Conservation (phyloP, 192 early-diverging fungal species). For the Podila horticola region DNA sequence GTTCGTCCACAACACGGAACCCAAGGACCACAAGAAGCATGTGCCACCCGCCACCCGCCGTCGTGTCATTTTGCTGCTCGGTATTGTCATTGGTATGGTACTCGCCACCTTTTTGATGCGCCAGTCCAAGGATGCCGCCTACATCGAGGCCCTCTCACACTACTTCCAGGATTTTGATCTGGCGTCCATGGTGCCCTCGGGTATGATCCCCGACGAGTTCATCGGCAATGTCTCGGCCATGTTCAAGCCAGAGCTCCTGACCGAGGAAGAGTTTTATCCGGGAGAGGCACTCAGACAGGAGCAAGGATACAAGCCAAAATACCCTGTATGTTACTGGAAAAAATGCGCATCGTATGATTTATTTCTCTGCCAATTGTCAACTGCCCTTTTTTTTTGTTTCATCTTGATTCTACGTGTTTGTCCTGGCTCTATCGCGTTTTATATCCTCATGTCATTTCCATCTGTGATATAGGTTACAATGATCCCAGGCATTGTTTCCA, state of each 20-base stretch:
- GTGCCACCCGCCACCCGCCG: constrained; percentile 34
- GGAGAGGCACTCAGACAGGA: constrained; percentile 45
- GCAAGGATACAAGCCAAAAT: constrained; percentile 43
- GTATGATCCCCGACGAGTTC: constrained; percentile 75
- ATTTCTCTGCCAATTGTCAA: constrained; percentile 48
- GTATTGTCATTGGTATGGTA: constrained; percentile 66
- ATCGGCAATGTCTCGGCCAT: constrained; percentile 72
- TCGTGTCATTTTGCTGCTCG: constrained; percentile 61
- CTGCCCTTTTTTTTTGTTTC: constrained; percentile 20
- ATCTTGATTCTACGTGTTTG: not conserved
- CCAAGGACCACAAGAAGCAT: constrained; percentile 13
- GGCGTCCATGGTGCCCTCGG: constrained; percentile 68
- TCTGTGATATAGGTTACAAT: constrained; percentile 73
- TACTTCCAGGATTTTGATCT: constrained; percentile 72
- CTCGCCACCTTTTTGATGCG: constrained; percentile 58
- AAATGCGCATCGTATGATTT: constrained; percentile 40
- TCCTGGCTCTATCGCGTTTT: no score
- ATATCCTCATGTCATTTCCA: constrained; percentile 47
- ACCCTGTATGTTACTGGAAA: constrained; percentile 7
- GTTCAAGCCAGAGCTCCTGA: constrained; percentile 54
- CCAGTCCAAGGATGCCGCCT: constrained; percentile 55
- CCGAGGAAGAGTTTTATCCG: constrained; percentile 64
- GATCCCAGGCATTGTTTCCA: constrained; percentile 90
- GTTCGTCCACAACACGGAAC: constrained; percentile 20
- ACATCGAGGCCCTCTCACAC: constrained; percentile 41